These are phyloP conservation scores for Podospora didyma DNA, from an alignment of 495 filamentous ascomycete species.

Conservation along the genomic window DNA sequence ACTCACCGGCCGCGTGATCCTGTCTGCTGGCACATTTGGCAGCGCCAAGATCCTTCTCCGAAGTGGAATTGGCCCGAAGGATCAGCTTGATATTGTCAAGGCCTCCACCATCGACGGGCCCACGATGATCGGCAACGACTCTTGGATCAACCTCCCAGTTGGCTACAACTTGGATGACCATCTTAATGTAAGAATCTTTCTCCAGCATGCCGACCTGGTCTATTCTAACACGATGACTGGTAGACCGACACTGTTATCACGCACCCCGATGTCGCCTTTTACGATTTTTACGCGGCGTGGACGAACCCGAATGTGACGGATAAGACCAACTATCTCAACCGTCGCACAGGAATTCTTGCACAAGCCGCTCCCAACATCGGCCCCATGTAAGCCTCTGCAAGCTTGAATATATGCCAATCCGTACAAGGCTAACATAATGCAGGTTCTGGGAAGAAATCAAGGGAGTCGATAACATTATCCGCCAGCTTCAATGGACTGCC, in stretches of 20 bases:
- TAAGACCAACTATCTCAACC: slow-evolving; percentile 30
- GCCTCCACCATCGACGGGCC: slow-evolving; percentile 47
- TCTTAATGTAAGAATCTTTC: slow-evolving; percentile 40
- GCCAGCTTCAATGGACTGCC: slow-evolving; percentile 63
- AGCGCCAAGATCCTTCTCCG: slow-evolving; percentile 63
- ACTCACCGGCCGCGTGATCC: slow-evolving; percentile 59
- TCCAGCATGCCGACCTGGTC: slow-evolving; percentile 11
- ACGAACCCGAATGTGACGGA: slow-evolving; percentile 37
- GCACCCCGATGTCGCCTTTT: slow-evolving; percentile 56
- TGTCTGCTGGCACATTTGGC: slow-evolving; percentile 68
- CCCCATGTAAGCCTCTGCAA: slow-evolving; percentile 39
- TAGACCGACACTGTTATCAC: slow-evolving; percentile 59
- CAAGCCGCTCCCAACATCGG: slow-evolving; percentile 68
- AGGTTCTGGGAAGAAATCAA: slow-evolving; percentile 54
- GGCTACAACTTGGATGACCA: slow-evolving; percentile 73
- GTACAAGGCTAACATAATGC: slow-evolving; percentile 12
- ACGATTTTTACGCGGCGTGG: slow-evolving; percentile 63
- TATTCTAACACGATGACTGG: slow-evolving; percentile 7
- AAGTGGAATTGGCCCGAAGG: slow-evolving; percentile 61
- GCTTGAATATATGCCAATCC: not conserved
- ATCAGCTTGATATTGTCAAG: slow-evolving; percentile 56
- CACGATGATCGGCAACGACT: slow-evolving; percentile 44
- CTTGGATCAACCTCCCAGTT: slow-evolving; percentile 72
- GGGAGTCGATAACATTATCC: slow-evolving; percentile 58
- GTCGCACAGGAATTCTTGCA: too few species aligned